These are phyloP conservation scores for Alternaria atra DNA, from an alignment of 2,329 filamentous ascomycete species.

Conservation along the genomic window DNA sequence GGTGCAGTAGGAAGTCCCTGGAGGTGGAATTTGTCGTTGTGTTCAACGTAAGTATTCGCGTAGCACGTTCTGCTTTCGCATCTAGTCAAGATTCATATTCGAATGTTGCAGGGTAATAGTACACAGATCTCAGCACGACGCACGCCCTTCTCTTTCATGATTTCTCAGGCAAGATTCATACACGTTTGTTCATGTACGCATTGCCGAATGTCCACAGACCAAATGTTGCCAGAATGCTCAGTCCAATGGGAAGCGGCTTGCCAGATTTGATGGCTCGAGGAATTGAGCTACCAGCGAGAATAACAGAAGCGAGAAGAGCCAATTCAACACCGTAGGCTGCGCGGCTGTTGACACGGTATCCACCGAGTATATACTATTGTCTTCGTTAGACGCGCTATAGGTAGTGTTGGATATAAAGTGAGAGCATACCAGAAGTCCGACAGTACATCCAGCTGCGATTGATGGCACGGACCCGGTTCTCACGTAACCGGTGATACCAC, in stretches of 20 bases:
- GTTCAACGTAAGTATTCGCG: not conserved
- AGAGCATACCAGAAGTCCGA: conserved; percentile 70
- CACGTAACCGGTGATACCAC: conserved; percentile 86
- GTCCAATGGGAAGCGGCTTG: conserved; percentile 83
- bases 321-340: conserved; percentile 87
- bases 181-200: conserved; percentile 58
- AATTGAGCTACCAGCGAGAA: conserved; percentile 84
- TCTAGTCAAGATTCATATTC: not conserved
- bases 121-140: not conserved
- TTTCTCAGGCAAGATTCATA: not conserved
- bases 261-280: conserved; percentile 83
- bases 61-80: not conserved
- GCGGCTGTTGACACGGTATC: conserved; percentile 77
- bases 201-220: conserved; percentile 82
- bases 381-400: not conserved
- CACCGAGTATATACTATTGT: conserved; percentile 75
- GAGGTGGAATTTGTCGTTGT: not conserved
- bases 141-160: not conserved
- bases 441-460: conserved; percentile 81
- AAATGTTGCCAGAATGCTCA: conserved; percentile 81
- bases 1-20: no score
- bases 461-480: conserved; percentile 88
- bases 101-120: not conserved
- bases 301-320: conserved; percentile 84
- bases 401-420: not conserved